Conservation (phyloP, 371 early-diverging fungal genomes). For the Batkoa obscura region DNA sequence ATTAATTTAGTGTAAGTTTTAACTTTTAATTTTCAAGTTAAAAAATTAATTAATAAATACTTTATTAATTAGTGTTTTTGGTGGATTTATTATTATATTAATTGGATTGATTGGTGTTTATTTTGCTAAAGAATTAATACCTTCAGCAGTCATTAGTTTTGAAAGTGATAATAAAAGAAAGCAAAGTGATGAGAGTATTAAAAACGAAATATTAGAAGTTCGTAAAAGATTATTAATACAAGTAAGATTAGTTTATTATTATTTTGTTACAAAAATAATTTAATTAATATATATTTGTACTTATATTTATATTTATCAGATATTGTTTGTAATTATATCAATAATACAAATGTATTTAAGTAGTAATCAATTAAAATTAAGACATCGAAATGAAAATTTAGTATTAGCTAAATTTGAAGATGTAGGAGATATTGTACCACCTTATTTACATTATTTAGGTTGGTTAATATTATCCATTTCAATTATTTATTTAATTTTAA, state of each 20-base stretch:
- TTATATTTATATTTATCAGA: too few relatives aligned
- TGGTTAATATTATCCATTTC: background rate
- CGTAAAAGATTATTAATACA: background rate
- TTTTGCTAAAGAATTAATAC: background rate
- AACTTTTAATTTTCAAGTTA: background rate
- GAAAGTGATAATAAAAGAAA: too few relatives aligned
- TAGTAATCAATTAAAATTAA: too few relatives aligned
- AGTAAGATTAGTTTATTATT: too few relatives aligned
- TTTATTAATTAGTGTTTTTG: constrained; percentile 9
- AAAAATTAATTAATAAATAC: background rate
- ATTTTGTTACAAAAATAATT: too few relatives aligned
- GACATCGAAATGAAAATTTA: too few relatives aligned
- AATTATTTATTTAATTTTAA: background rate
- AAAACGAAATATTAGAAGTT: constrained; percentile 9
- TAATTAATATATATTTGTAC: too few relatives aligned
- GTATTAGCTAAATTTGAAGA: too few relatives aligned
- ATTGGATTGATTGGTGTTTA: background rate
- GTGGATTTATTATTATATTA: constrained; percentile 9
- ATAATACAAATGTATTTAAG: too few relatives aligned
- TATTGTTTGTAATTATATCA: too few relatives aligned
- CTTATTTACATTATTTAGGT: background rate
- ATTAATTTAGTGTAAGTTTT: constrained; percentile 43
- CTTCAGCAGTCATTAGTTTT: background rate
- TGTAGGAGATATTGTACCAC: background rate
- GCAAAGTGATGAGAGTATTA: constrained; percentile 21